These are phyloP conservation scores for Acidiella bohemica DNA, from an alignment of 495 filamentous ascomycete species.

Conservation along the genomic window DNA sequence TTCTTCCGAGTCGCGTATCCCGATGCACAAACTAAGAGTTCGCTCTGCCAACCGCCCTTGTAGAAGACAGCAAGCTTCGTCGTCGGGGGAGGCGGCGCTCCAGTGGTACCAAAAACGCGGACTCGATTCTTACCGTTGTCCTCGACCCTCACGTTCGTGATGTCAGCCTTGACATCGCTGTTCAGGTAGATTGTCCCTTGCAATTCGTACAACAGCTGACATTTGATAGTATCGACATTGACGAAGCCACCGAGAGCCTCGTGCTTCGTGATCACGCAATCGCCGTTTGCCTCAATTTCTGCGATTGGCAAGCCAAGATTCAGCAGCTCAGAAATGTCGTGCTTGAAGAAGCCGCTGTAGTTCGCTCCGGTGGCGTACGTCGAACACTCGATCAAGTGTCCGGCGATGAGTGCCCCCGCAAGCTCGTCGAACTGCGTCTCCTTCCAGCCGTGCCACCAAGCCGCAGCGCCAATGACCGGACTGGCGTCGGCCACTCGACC, in stretches of 20 bases:
- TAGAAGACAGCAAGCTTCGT: conserved; percentile 42
- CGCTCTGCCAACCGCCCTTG: conserved; percentile 34
- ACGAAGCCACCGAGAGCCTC: conserved; percentile 23
- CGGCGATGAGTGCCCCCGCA: conserved; percentile 22
- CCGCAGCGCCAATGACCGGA: conserved; percentile 23
- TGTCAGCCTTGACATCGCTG: conserved; percentile 41
- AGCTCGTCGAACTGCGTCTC: conserved; percentile 16
- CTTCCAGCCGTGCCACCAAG: conserved; percentile 23
- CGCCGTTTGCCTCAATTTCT: conserved; percentile 39
- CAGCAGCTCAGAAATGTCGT: conserved; percentile 27
- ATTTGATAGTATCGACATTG: conserved; percentile 40
- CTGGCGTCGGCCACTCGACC: conserved; percentile 22
- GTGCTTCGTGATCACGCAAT: conserved; percentile 31
- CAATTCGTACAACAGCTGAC: conserved; percentile 46
- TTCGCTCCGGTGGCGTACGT: conserved; percentile 34
- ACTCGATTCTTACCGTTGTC: conserved; percentile 26
- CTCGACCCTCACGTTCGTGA: conserved; percentile 36
- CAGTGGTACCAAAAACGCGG: conserved; percentile 32
- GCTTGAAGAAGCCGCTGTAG: conserved; percentile 44
- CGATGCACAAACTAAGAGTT: conserved; percentile 32
- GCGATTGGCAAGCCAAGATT: conserved; percentile 47
- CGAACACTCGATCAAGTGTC: conserved; percentile 26
- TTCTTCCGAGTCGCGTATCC: conserved; percentile 36
- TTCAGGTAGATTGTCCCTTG: conserved; percentile 46
- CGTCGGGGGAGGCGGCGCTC: conserved; percentile 38